phyloP scores from a whole-genome alignment of 495 filamentous ascomycete species.

The Daldinia concentrica region DNA sequence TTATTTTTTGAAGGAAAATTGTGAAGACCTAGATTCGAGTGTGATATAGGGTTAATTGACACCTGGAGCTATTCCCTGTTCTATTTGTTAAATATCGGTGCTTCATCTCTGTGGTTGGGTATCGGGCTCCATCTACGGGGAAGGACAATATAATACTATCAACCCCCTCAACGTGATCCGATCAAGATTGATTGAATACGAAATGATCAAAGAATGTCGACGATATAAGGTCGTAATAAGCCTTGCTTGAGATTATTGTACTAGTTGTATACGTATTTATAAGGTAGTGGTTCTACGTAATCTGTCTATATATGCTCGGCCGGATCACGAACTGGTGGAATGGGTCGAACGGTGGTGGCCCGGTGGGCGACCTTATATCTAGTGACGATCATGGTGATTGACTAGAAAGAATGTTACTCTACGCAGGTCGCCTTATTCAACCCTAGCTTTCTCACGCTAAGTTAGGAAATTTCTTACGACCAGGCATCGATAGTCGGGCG shows the following conservation, averaged over 20 bases:
- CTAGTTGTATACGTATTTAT: too few relatives aligned
- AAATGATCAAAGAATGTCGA: too few relatives aligned
- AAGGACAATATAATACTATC: too few relatives aligned
- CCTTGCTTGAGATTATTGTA: not conserved
- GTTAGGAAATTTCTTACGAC: slow-evolving; percentile 7
- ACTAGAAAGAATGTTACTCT: not conserved
- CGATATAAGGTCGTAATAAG: not conserved
- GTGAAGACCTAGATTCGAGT: too few relatives aligned
- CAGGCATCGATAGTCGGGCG: slow-evolving; percentile 7
- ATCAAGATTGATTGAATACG: too few relatives aligned
- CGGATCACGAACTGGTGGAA: not conserved
- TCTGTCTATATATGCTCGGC: not conserved
- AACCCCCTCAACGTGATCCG: too few relatives aligned
- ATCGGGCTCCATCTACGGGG: too few relatives aligned
- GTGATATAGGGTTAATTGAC: too few relatives aligned
- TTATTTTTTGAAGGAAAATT: too few relatives aligned
- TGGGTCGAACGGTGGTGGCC: slow-evolving; percentile 20
- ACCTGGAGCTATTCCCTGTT: too few relatives aligned
- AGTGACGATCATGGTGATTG: not conserved
- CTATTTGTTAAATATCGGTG: too few relatives aligned
- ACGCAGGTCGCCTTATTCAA: not conserved
- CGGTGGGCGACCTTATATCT: slow-evolving; percentile 13
- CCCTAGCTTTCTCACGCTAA: slow-evolving; percentile 4
- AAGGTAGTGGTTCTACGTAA: not conserved
- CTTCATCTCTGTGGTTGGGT: too few relatives aligned